Evolutionary conservation across 371 early-diverging fungal genomes (phyloP), one percentile per base, ranked within the genome.

Genomic region (Actinomortierella ambigua): DNA sequence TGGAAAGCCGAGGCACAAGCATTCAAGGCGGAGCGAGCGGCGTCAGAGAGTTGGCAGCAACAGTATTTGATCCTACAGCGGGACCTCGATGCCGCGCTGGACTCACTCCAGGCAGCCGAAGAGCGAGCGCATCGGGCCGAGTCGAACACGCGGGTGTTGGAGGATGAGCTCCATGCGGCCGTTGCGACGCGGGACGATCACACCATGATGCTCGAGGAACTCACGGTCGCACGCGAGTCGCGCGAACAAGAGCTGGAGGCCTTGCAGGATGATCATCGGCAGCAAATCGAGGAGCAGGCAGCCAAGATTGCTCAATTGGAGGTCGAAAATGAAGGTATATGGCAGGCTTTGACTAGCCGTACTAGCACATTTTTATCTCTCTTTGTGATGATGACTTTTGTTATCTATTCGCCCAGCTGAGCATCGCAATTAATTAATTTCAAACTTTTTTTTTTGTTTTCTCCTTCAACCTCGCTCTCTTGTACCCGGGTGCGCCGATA

Each of bases 41-140:
- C 51, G 27, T 48, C 51, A 0, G 71, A 71, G 17, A 48, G 39
- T 5, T 55, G 53, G 55, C 57, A 61, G 20, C 65, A 71, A 27
- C 71, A 71, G 42, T 61, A 65, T 17, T 61, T 62, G 13, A 50
- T 46, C 22, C 29, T 71, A 34, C 62, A 71, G 56, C 59, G 71
- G 2, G 71, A 71, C 49, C 66, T 71, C 22, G 71, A 59, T 48
- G 40, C 57, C 9, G 71, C 71, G 9, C 50, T 71, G 23, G 71
- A 71, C 15, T 47, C 71, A 13, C 42, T 71, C 18, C 59, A 65
- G 24, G 17, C 47, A 2, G 58, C 66, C 18, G 71, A 71, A 39
- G 66, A 34, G 58, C 0, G 54, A 51, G 40, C 62, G 52, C 11
- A 55, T 59, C 23, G 48, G 20, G 22, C 48, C 22, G 24, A 18